Base-by-base conservation (phyloP, 2,329 filamentous ascomycete species). In the Calonectria naviculata region DNA sequence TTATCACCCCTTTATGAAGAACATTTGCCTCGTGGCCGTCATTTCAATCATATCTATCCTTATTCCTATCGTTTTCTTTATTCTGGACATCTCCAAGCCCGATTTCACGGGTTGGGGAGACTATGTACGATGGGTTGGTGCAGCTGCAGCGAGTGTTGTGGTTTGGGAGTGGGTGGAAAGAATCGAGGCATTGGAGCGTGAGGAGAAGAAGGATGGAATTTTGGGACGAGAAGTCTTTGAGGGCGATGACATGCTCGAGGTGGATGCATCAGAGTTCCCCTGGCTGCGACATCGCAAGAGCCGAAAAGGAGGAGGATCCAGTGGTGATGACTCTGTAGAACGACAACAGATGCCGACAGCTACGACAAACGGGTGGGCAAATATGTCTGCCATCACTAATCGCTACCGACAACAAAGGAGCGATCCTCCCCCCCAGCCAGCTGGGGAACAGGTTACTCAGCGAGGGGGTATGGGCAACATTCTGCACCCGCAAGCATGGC, bases 131-230 rank as follows among this genome's bases (percentile, higher is more conserved):
- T 98, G 95, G 95, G 95, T 98, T n/a, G 95, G 95, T 58, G 95
- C 95, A 1, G 95, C 95, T 0, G 95, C 95, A 1, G 95, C 95
- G 31, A 97, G 95, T 83, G 95, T 98, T n/a, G 94, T 98, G 26
- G 95, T 98, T 2, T 98, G 95, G 95, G 95, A 98, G 83, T 98
- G 95, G 95, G 95, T 98, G 4, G 95, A 98, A 83, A 90, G 95
- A 29, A 98, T 98, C 60, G 95, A 98, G 81, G 94, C 95, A 0
- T 83, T 98, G 72, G 95, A 98, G 84, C 91, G 95, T 75, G 95
- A 98, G 81, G 95, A 98, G 81, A 95, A 95, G 83, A 97, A 97
- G 83, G 95, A 97, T 77, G 95, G 95, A 0, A 97, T 98, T 67
- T 85, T 98, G 1, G 95, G 95, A 4, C 88, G 95, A 73, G 95